These are phyloP conservation scores for Sergeia podlipaevii DNA, from an alignment of 208 protist genomes.

Conservation along the genomic window DNA sequence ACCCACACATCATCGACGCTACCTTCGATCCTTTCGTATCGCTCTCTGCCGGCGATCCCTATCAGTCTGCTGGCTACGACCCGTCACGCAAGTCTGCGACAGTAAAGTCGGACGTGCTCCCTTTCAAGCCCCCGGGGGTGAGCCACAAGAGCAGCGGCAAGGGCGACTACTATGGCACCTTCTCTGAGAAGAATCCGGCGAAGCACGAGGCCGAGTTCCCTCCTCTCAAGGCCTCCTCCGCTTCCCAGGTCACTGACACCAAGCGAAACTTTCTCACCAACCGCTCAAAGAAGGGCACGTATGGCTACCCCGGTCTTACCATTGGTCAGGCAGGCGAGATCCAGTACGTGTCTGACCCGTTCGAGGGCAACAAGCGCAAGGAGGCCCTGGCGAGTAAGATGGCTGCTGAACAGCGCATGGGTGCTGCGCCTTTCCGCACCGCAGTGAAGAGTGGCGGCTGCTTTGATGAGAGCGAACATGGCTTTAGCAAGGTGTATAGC, in stretches of 20 bases:
- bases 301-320: slow-evolving; percentile 80
- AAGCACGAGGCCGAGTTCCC: slow-evolving; percentile 84
- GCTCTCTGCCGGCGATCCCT: slow-evolving; percentile 75
- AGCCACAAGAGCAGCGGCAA: slow-evolving; percentile 79
- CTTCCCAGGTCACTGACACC: slow-evolving; percentile 3
- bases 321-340: slow-evolving; percentile 75
- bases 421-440: slow-evolving; percentile 54
- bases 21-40: slow-evolving; percentile 66
- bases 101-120: slow-evolving; percentile 12
- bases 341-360: slow-evolving; percentile 80
- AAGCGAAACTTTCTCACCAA: slow-evolving; percentile 77
- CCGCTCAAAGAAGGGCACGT: slow-evolving; percentile 87
- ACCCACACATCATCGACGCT: slow-evolving; percentile 71
- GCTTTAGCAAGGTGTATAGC: slow-evolving; percentile 73
- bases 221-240: slow-evolving; percentile 29
- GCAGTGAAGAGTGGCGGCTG: slow-evolving; percentile 57
- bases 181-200: slow-evolving; percentile 56
- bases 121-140: slow-evolving; percentile 56
- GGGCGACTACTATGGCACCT: slow-evolving; percentile 89
- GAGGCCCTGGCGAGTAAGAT: slow-evolving; percentile 35
- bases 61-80: slow-evolving; percentile 38
- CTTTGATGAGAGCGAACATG: slow-evolving; percentile 76
- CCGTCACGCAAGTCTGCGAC: slow-evolving; percentile 29
- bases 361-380: slow-evolving; percentile 31
- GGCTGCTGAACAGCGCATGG: slow-evolving; percentile 11